Base-by-base conservation (phyloP, 345 rosid genomes). In the Salix suchowensis region DNA sequence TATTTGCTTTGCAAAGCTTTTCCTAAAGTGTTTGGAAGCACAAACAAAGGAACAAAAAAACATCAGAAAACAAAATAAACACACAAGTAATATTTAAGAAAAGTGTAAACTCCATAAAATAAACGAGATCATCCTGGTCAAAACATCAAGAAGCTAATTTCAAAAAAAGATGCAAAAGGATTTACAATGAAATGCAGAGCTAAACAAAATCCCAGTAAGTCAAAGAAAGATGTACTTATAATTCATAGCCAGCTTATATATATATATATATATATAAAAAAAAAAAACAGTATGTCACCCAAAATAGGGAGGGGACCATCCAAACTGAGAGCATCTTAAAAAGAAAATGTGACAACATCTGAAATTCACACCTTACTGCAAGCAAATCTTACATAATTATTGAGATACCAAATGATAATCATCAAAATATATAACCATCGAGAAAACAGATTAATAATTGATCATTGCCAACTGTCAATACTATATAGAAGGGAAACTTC, bases 1-100 rank as follows among this genome's bases (percentile, higher is more conserved):
- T 88, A 81, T 94, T 94, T 84, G 98, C 97, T 85, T 96, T 96
- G 82, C 98, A 94, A 37, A 96, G 95, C 86, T 94, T 92, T 77
- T 96, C 98, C 99, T 94, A 79, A 68, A 67, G 73, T 71, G 81
- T 84, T 73, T 50, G 52, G 70, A 77, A 66, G 15, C 74, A 42
- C 46, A 52, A 64, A 44, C 42, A 66, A 74, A 48, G 34, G 64
- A 68, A 68, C 73, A 75, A 72, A 67, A 68, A 36, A 36, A 26
- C 37, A 77, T 34, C 44, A 70, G 7, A 18, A 32, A 64, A 65
- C 12, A 4, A 71, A 16, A 36, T 18, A 61, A 26, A 68, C 62
- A 60, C 50, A 2, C 21, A 19, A 37, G 40, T 36, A 16, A 16
- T 66, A n/a, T 58, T n/a, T n/a, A 58, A 7, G 62, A 58, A 24